Percentiles rank a stretch among this genome's conserved stretches.
These are phyloP conservation scores for Pseudogymnoascus sp. DNA, from an alignment of 2,329 filamentous ascomycete genomes.

Conservation along the genomic window DNA sequence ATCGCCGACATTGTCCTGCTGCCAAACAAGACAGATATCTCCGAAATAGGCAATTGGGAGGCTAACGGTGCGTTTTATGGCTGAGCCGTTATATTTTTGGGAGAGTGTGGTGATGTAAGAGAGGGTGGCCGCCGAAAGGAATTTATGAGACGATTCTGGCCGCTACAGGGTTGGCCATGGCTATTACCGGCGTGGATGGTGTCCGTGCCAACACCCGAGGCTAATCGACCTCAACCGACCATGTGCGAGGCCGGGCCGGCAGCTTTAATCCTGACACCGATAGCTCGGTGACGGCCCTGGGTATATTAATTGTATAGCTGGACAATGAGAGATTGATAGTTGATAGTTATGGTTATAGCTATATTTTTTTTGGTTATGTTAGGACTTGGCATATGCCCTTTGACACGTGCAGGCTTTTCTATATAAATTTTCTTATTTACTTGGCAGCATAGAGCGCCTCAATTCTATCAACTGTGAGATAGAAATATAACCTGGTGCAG, in stretches of 20 bases:
- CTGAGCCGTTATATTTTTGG: not conserved
- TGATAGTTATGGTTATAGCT: not conserved
- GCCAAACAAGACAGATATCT: not conserved
- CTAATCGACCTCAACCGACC: not conserved
- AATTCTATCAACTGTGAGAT: not conserved
- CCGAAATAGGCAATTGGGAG: not conserved
- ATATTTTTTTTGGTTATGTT: not conserved
- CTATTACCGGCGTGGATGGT: not conserved
- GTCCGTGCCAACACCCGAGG: conserved; percentile 5
- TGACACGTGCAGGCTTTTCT: not conserved
- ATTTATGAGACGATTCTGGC: conserved; percentile 7
- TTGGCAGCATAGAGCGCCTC: not conserved
- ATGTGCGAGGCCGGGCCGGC: not conserved
- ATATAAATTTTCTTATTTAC: not conserved
- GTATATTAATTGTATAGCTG: not conserved
- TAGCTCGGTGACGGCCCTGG: not conserved
- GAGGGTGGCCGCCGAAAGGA: not conserved
- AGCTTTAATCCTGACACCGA: not conserved
- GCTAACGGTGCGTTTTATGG: not conserved
- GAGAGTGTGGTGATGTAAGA: conserved; percentile 2
- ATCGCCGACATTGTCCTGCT: conserved; percentile 11
- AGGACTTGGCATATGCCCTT: not conserved
- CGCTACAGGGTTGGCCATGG: not conserved
- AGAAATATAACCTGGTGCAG: not conserved
- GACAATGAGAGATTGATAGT: not conserved